phyloP scores from a whole-genome alignment of 768 basidiomycete genomes.

The Mycena vulgaris region DNA sequence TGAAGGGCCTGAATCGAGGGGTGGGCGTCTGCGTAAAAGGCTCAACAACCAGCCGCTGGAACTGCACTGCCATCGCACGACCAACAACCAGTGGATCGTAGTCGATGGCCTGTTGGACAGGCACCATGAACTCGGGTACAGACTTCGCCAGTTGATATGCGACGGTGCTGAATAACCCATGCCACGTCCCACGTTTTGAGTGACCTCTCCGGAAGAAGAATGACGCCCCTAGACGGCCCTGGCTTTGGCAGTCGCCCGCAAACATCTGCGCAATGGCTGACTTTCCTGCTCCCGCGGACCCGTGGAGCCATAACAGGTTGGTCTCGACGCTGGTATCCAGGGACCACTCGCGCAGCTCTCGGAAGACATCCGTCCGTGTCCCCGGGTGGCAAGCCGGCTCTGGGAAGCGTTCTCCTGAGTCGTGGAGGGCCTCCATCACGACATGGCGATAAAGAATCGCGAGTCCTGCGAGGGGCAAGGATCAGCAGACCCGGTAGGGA shows the following conservation, averaged over 20 bases:
- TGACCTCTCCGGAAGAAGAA: constrained; percentile 52
- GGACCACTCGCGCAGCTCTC: too few species aligned
- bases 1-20: neutral
- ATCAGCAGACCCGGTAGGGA: too few species aligned
- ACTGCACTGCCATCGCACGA: constrained; percentile 24
- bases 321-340: too few species aligned
- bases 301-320: constrained; percentile 41
- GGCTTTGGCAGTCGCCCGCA: constrained; percentile 29
- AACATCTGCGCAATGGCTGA: constrained; percentile 40
- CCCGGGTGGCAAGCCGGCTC: too few species aligned
- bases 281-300: constrained; percentile 40
- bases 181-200: constrained; percentile 41
- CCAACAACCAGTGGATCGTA: constrained; percentile 30
- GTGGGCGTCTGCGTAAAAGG: neutral
- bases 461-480: too few species aligned
- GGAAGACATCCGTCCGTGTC: too few species aligned
- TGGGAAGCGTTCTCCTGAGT: too few species aligned
- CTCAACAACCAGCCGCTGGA: constrained; percentile 32
- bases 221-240: constrained; percentile 42
- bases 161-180: constrained; percentile 45
- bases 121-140: constrained; percentile 10
- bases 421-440: too few species aligned
- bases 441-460: too few species aligned
- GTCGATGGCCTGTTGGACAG: constrained; percentile 26
- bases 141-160: constrained; percentile 42